A percentile compares a stretch with the other conserved stretches of the same genome.
Evolutionary conservation across 257 asterid species (phyloP).

Genomic region (Primulina eburnea): DNA sequence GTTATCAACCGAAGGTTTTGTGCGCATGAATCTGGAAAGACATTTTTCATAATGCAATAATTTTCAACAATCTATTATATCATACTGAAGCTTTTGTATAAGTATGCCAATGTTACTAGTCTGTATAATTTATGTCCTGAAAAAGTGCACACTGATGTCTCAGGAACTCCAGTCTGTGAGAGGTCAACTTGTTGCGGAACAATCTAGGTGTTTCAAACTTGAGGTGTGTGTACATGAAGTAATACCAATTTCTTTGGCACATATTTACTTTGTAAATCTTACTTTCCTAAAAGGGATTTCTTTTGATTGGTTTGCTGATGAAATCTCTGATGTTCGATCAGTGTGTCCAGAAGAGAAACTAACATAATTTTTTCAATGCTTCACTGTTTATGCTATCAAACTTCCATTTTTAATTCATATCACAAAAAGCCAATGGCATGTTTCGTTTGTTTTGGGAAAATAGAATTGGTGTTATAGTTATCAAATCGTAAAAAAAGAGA

Average conservation of each 20-base stretch:
- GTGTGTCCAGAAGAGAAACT: too few relatives aligned
- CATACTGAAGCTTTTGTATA: not conserved
- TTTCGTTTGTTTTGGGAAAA: too few relatives aligned
- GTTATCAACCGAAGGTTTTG: not conserved
- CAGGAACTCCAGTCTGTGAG: slow-evolving; percentile 96
- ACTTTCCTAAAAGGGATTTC: not conserved
- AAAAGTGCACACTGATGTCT: slow-evolving; percentile 20
- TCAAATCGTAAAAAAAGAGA: too few relatives aligned
- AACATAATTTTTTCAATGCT: too few relatives aligned
- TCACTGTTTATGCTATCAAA: too few relatives aligned
- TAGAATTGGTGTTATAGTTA: too few relatives aligned
- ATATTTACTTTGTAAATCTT: slow-evolving; percentile 7
- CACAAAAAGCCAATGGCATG: too few relatives aligned
- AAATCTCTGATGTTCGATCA: too few relatives aligned
- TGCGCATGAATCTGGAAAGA: not conserved
- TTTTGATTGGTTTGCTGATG: too few relatives aligned
- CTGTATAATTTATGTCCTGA: not conserved
- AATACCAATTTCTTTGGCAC: slow-evolving; percentile 18
- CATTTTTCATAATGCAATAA: not conserved
- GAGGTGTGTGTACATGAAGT: slow-evolving; percentile 55
- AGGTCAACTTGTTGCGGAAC: slow-evolving; percentile 94
- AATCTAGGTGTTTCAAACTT: slow-evolving; percentile 95
- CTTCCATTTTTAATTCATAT: too few relatives aligned
- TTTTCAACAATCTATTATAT: not conserved
- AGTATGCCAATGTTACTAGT: not conserved